Conservation (phyloP, 805 yeast genomes). For the Candida coquimbonensis region DNA sequence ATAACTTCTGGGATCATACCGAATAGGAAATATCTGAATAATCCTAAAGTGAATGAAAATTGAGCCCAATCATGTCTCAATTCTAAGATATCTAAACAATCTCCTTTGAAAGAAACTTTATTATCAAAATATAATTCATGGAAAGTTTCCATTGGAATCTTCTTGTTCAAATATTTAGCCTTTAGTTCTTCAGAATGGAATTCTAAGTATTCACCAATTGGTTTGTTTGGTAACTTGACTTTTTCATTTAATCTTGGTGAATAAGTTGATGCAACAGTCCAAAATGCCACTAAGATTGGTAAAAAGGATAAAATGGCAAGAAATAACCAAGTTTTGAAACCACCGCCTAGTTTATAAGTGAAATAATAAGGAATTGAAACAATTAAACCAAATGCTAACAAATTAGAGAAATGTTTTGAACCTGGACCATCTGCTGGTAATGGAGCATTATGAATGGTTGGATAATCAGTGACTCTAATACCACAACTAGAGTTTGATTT, state of each 20-base stretch:
- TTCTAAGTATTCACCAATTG: conserved; percentile 72
- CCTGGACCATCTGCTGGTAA: conserved; percentile 92
- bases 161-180: conserved; percentile 63
- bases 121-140: conserved; percentile 79
- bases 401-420: conserved; percentile 65
- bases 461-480: conserved; percentile 36
- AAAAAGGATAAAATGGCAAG: conserved; percentile 46
- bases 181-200: conserved; percentile 70
- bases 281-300: conserved; percentile 74
- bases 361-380: conserved; percentile 55
- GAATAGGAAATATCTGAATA: conserved; percentile 73
- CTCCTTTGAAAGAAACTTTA: conserved; percentile 84
- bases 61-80: conserved; percentile 88
- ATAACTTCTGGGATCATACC: conserved; percentile 92
- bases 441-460: conserved; percentile 79
- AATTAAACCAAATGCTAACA: conserved; percentile 40
- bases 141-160: conserved; percentile 90
- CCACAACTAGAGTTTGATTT: conserved; percentile 40
- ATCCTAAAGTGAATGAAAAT: conserved; percentile 67
- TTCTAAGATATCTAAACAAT: conserved; percentile 76
- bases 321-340: conserved; percentile 59
- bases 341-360: conserved; percentile 61
- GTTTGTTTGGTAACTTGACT: conserved; percentile 66
- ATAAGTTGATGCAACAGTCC: conserved; percentile 71
- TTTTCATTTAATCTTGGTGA: conserved; percentile 80